Evolutionary conservation across 2,329 filamentous ascomycete genomes (phyloP).

Genomic region (Aspergillus candidus): DNA sequence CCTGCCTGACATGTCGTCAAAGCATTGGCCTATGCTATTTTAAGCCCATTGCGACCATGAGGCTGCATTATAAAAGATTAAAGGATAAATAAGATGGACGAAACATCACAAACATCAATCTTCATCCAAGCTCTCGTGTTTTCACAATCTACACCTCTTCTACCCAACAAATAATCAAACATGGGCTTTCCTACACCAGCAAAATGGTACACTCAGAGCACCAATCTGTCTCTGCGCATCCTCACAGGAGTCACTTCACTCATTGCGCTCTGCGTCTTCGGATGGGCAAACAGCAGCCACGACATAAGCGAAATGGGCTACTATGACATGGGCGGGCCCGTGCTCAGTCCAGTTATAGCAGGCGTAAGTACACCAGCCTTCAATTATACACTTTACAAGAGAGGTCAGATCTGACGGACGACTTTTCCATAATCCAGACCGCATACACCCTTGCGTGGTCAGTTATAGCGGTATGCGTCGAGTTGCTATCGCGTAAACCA

Average conservation of each 20-base stretch:
- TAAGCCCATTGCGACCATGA: no score
- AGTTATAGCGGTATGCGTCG: slow-evolving; percentile 5
- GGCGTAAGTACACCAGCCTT: slow-evolving; percentile 1
- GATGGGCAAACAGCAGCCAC: slow-evolving; percentile 2
- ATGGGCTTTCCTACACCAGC: not conserved
- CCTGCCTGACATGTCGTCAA: no score
- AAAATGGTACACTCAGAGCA: not conserved
- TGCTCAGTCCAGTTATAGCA: slow-evolving; percentile 5
- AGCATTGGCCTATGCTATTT: no score
- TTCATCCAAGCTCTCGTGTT: no score
- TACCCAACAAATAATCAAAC: not conserved
- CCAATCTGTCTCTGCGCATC: slow-evolving; percentile 1
- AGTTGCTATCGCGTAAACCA: not conserved
- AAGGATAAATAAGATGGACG: no score
- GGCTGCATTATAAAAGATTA: no score
- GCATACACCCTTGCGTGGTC: slow-evolving; percentile 8
- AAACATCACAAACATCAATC: no score
- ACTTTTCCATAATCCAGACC: not conserved
- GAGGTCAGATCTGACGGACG: not conserved
- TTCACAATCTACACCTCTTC: no score
- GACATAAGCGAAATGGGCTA: not conserved
- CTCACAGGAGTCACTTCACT: slow-evolving; percentile 2
- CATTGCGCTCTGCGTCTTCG: slow-evolving; percentile 4
- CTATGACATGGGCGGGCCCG: slow-evolving; percentile 2
- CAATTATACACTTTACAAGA: not conserved